Evolutionary conservation across 768 basidiomycete species (phyloP), one percentile per base, ranked within the genome.

Genomic region (Suillus americanus): DNA sequence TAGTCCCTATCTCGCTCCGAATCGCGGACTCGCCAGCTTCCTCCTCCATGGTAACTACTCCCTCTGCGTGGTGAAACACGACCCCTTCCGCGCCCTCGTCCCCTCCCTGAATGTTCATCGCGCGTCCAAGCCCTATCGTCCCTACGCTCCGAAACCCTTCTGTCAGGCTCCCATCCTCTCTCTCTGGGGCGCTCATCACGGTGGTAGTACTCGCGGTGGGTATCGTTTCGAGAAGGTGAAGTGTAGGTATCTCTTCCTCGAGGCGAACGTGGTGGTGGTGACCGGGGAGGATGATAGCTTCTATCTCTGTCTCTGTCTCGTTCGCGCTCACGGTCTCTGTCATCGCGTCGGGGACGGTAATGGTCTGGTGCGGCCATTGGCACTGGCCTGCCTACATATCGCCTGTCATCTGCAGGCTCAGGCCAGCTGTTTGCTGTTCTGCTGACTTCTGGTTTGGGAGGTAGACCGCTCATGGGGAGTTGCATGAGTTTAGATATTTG

Each of bases 381-480:
- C n/a, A 38, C 38, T 16, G 62, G 74, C 3, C 65, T 66, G 1
- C 70, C 70, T 53, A 61, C 60, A 14, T 55, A 51, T 14, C 70
- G 69, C 60, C 73, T 63, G 12, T 75, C 72, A n/a, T 75, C 74
- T 50, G 59, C 50, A 16, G 61, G 35, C 6, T 74, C 73, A 8
- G 67, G 63, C 65, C 73, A 54, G 25, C 55, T 62, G 38, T 5
- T 66, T 41, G 69, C 35, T n/a, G 70, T 48, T 50, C 68, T 74
- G 41, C 71, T 59, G 53, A 74, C 66, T 38, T 75, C 74, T 66
- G 74, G 74, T 73, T 74, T 75, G 64, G 71, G 66, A 7, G 74
- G 74, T 60, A 75, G 74, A 65, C 66, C 64, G 43, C 71, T 71
- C 74, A 75, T 75, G 23, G 55, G 25, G 38, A 25, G 55, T 57